Evolutionary conservation across 805 yeast genomes (phyloP), one percentile per base, ranked within the genome.

Genomic region (Candida peoriensis): DNA sequence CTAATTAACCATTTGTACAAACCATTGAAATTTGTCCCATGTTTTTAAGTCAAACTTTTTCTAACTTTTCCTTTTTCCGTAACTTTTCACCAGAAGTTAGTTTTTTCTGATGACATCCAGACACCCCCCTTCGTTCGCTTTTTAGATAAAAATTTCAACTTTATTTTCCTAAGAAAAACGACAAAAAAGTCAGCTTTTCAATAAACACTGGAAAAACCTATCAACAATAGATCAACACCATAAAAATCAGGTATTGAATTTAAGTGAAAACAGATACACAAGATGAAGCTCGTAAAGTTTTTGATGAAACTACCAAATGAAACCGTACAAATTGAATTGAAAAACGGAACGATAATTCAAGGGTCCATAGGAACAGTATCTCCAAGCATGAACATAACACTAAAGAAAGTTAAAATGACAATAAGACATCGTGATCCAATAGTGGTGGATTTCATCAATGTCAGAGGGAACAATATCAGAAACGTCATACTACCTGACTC

Each of bases 391-490:
- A 89, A 89, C 59, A 78, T 89, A 29, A 77, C 86, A 5, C 59
- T 89, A 42, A 78, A 82, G 48, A 83, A 82, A 44, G 90, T 85
- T 31, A 83, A 80, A 47, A 77, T 90, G 72, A 78, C 89, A 3
- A 70, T 83, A 28, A 75, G 72, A 36, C 72, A 78, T 53, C 76
- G 84, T 37, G 84, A 77, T 36, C 82, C 94, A 1, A 70, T 77
- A 25, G 60, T 72, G 10, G 63, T 88, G 46, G 94, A 86, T 48
- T 83, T 73, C 57, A 81, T 89, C 50, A 87, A 83, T 49, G 73
- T 90, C 21, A 72, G 97, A 51, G 97, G 97, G 3, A 89, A 80
- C 60, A 90, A 85, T 36, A 81, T 89, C 22, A 74, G 97, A 45
- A 79, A 82, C 56, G 81, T 84, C 28, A 64, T 86, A 20, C 68